phyloP scores from a whole-genome alignment of 441 rosid genomes.

The Capsella rubella region DNA sequence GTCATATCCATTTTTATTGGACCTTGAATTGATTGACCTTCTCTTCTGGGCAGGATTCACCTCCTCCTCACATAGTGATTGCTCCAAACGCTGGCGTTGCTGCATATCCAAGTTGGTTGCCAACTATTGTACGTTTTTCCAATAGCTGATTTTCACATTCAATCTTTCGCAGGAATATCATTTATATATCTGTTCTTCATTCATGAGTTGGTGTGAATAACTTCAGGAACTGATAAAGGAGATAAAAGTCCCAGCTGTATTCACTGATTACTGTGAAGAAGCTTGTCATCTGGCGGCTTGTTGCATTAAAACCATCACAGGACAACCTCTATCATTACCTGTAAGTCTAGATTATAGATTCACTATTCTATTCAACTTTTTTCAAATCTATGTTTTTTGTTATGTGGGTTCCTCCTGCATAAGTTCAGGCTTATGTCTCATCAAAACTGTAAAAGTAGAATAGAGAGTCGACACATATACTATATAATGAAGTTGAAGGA shows the following conservation, averaged over 20 bases:
- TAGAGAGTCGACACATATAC: slow-evolving; percentile 29
- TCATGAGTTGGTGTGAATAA: neutral
- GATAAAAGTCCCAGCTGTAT: slow-evolving; percentile 72
- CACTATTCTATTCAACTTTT: slow-evolving; percentile 23
- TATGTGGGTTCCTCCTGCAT: slow-evolving; percentile 23
- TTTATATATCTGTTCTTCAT: neutral
- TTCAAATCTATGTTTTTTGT: slow-evolving; percentile 10
- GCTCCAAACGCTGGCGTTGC: slow-evolving; percentile 92
- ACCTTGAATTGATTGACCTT: slow-evolving; percentile 1
- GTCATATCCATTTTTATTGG: neutral
- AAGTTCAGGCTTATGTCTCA: slow-evolving; percentile 41
- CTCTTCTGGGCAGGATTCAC: slow-evolving; percentile 56
- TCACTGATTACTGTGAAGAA: slow-evolving; percentile 96
- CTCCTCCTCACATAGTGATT: slow-evolving; percentile 67
- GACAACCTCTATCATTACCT: slow-evolving; percentile 62
- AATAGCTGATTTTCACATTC: neutral
- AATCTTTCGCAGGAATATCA: neutral
- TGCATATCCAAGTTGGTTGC: slow-evolving; percentile 86
- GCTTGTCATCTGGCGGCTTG: slow-evolving; percentile 85
- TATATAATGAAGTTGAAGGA: slow-evolving; percentile 25
- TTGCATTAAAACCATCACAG: slow-evolving; percentile 63
- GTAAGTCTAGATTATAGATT: slow-evolving; percentile 43
- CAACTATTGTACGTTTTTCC: slow-evolving; percentile 72
- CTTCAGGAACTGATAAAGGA: slow-evolving; percentile 76
- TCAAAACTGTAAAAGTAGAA: slow-evolving; percentile 24